phyloP scores from a whole-genome alignment of 306 rosid species.

The Cicer bijugum region DNA sequence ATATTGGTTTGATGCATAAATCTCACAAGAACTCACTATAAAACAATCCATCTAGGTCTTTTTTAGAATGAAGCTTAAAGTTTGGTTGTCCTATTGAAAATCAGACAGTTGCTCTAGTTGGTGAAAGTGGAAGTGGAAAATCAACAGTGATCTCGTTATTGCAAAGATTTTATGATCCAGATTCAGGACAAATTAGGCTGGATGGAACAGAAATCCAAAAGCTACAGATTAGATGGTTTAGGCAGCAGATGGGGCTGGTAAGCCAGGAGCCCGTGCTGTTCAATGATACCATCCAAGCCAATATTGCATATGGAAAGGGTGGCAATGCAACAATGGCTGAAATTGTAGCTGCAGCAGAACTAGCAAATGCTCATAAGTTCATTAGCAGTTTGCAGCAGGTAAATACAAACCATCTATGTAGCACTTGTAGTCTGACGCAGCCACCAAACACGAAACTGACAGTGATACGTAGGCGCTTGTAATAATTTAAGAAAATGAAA shows the following conservation, averaged over 20 bases:
- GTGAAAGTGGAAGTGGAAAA: conserved; percentile 90
- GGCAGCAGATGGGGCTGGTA: conserved; percentile 79
- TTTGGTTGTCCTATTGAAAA: conserved; percentile 35
- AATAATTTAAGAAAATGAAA: background rate
- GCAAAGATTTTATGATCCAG: conserved; percentile 76
- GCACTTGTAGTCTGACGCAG: background rate
- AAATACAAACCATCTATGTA: background rate
- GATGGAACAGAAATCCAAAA: conserved; percentile 66
- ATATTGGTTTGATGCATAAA: background rate
- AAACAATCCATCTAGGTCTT: background rate
- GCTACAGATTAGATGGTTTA: conserved; percentile 72
- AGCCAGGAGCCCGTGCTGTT: conserved; percentile 81
- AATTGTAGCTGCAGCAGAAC: conserved; percentile 68
- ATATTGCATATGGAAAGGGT: conserved; percentile 72
- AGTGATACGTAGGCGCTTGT: background rate
- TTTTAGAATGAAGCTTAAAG: conserved; percentile 30
- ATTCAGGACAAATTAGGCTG: conserved; percentile 66
- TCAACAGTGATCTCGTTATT: conserved; percentile 75
- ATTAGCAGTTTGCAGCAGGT: conserved; percentile 73
- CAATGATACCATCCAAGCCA: conserved; percentile 77
- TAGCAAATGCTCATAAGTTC: conserved; percentile 79
- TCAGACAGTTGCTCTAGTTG: conserved; percentile 84
- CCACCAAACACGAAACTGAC: background rate
- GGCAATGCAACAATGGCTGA: conserved; percentile 64
- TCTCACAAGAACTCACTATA: conserved; percentile 5